Conservation (phyloP, 768 basidiomycete genomes). For the Tylopilus felleus region DNA sequence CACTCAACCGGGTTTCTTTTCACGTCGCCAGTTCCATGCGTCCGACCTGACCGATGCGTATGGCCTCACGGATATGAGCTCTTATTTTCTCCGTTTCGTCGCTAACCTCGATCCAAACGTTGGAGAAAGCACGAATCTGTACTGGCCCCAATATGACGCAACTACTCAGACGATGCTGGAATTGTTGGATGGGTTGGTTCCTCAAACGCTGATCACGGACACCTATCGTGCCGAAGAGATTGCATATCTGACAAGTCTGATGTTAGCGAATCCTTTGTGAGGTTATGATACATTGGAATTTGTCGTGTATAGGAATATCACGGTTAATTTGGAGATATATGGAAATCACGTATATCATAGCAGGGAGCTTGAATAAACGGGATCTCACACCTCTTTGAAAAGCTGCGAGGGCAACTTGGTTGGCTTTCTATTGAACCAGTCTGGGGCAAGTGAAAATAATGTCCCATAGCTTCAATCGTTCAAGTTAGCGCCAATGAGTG, state of each 20-base stretch:
- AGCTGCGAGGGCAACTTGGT: too few species aligned
- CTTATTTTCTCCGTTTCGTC: constrained; percentile 31
- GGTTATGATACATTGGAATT: too few species aligned
- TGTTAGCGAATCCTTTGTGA: background rate
- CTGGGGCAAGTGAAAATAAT: too few species aligned
- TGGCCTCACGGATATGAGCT: constrained; percentile 38
- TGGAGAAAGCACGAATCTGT: constrained; percentile 23
- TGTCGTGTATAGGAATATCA: too few species aligned
- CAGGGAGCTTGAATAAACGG: too few species aligned
- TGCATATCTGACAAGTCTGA: constrained; percentile 24
- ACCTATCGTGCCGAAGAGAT: constrained; percentile 42
- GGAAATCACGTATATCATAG: too few species aligned
- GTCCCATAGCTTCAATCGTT: too few species aligned
- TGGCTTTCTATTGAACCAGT: too few species aligned
- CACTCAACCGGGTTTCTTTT: background rate
- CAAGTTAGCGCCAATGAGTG: too few species aligned
- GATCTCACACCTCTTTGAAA: too few species aligned
- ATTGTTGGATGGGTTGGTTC: constrained; percentile 28
- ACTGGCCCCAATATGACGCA: constrained; percentile 44
- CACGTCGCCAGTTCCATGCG: constrained; percentile 36
- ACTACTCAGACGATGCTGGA: constrained; percentile 19
- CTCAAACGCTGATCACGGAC: constrained; percentile 38
- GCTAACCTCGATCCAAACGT: constrained; percentile 38
- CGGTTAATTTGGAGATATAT: too few species aligned
- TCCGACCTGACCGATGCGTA: constrained; percentile 44